Evolutionary conservation across 805 yeast species (phyloP).

Genomic region (Starmerella davenportii): DNA sequence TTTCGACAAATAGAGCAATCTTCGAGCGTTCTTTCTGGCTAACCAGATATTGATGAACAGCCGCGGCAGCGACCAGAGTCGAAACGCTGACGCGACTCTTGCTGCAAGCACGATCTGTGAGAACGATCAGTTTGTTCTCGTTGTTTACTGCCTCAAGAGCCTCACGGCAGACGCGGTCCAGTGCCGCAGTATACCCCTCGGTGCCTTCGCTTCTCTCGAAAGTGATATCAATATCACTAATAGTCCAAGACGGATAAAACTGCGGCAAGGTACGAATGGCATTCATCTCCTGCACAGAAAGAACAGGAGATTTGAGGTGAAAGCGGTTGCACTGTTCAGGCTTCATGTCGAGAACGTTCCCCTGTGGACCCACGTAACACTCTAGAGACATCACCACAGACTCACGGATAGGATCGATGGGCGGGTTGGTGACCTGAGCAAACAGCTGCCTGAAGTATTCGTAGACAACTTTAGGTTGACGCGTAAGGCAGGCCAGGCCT

Average conservation of each 20-base stretch:
- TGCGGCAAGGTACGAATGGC: slow-evolving; percentile 56
- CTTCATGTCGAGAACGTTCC: slow-evolving; percentile 81
- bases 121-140: slow-evolving; percentile 52
- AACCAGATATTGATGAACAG: slow-evolving; percentile 91
- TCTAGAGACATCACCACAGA: slow-evolving; percentile 92
- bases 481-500: slow-evolving; percentile 84
- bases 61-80: slow-evolving; percentile 83
- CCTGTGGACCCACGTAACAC: slow-evolving; percentile 97
- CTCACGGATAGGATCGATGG: slow-evolving; percentile 95
- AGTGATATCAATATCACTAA: slow-evolving; percentile 70
- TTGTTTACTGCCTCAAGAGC: slow-evolving; percentile 73
- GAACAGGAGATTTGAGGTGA: slow-evolving; percentile 63
- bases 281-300: slow-evolving; percentile 51
- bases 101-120: slow-evolving; percentile 51
- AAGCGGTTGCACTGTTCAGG: slow-evolving; percentile 83
- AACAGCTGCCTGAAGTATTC: slow-evolving; percentile 91
- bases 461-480: slow-evolving; percentile 75
- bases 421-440: slow-evolving; percentile 98
- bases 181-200: slow-evolving; percentile 64
- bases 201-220: slow-evolving; percentile 69
- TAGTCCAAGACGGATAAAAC: slow-evolving; percentile 76
- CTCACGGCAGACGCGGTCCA: slow-evolving; percentile 72
- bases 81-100: slow-evolving; percentile 60
- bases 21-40: slow-evolving; percentile 90
- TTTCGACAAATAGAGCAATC: slow-evolving; percentile 78